A percentile compares a stretch with the other conserved stretches of the same genome.
phyloP scores from a whole-genome alignment of 805 yeast genomes.

The Metschnikowia drakensbergensis region DNA sequence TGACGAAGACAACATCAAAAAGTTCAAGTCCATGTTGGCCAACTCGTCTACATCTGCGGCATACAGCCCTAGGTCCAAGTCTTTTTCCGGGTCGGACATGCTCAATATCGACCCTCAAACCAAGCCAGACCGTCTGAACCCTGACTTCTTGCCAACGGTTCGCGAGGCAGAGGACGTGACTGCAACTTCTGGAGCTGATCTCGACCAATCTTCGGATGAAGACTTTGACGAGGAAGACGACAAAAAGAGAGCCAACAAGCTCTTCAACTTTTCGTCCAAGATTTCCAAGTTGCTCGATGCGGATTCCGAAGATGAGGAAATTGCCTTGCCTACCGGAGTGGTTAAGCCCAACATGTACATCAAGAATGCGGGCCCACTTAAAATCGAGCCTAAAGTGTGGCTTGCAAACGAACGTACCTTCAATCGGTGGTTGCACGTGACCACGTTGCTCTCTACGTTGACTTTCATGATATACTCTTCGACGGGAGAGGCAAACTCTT shows the following conservation, averaged over 20 bases:
- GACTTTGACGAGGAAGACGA: constrained; percentile 24
- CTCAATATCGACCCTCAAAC: constrained; percentile 12
- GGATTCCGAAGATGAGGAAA: constrained; percentile 81
- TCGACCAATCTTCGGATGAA: constrained; percentile 32
- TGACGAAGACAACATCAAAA: constrained; percentile 43
- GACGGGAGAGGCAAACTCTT: constrained; percentile 61
- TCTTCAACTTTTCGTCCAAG: constrained; percentile 26
- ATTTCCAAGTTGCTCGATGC: constrained; percentile 49
- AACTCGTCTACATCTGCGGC: constrained; percentile 21
- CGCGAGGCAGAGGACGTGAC: constrained; percentile 12
- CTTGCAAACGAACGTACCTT: constrained; percentile 97
- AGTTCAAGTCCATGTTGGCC: constrained; percentile 39
- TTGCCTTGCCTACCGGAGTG: constrained; percentile 86
- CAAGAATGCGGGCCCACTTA: constrained; percentile 86
- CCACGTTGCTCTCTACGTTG: constrained; percentile 76
- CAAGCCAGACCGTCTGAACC: constrained; percentile 2
- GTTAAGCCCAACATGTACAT: constrained; percentile 72
- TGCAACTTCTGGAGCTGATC: constrained; percentile 17
- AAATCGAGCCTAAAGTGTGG: constrained; percentile 98
- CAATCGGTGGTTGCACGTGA: constrained; percentile 90
- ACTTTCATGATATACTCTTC: constrained; percentile 83
- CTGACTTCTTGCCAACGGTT: constrained; percentile 11
- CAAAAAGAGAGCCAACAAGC: constrained; percentile 15
- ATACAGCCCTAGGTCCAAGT: constrained; percentile 36
- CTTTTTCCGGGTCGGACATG: constrained; percentile 36